Conservation (phyloP, 2,329 filamentous ascomycete genomes). For the Fusarium tjaetaba region DNA sequence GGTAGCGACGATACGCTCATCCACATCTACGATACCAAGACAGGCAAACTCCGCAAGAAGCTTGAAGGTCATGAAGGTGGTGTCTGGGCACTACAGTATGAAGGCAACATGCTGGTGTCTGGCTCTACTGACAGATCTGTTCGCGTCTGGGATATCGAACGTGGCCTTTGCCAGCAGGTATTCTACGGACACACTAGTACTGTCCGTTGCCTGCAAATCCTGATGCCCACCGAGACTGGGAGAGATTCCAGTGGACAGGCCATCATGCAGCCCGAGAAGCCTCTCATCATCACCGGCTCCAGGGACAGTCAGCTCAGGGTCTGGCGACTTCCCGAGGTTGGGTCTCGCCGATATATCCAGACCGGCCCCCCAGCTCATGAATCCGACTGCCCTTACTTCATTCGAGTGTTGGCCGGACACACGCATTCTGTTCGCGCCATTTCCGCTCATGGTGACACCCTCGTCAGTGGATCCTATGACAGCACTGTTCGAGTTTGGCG, state of each 20-base stretch:
- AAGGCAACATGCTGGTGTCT: slow-evolving; percentile 93
- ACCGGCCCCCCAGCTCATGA: slow-evolving; percentile 77
- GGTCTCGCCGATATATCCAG: slow-evolving; percentile 81
- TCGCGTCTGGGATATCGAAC: slow-evolving; percentile 99
- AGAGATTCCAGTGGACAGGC: slow-evolving; percentile 75
- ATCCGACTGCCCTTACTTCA: slow-evolving; percentile 91
- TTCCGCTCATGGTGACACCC: slow-evolving; percentile 90
- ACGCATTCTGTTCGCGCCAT: slow-evolving; percentile 95
- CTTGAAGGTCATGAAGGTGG: slow-evolving; percentile 95
- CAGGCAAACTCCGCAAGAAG: slow-evolving; percentile 82
- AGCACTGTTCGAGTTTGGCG: slow-evolving; percentile 96
- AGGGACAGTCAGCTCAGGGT: slow-evolving; percentile 93
- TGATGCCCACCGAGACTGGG: slow-evolving; percentile 85
- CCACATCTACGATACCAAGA: slow-evolving; percentile 97
- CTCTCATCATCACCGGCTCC: slow-evolving; percentile 96
- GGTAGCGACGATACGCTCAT: slow-evolving; percentile 98
- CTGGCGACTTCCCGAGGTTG: slow-evolving; percentile 88
- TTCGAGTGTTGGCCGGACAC: slow-evolving; percentile 87
- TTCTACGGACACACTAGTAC: slow-evolving; percentile 99
- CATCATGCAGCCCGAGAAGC: slow-evolving; percentile 92
- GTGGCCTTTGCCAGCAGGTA: slow-evolving; percentile 89
- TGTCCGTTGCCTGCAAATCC: slow-evolving; percentile 92
- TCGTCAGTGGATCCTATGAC: slow-evolving; percentile 98
- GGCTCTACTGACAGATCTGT: slow-evolving; percentile 96
- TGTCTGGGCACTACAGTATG: slow-evolving; percentile 96